A percentile compares a stretch with the other conserved stretches of the same genome.
Conservation (phyloP, 169 alveolate genomes). For the Cryptosporidium baileyi region DNA sequence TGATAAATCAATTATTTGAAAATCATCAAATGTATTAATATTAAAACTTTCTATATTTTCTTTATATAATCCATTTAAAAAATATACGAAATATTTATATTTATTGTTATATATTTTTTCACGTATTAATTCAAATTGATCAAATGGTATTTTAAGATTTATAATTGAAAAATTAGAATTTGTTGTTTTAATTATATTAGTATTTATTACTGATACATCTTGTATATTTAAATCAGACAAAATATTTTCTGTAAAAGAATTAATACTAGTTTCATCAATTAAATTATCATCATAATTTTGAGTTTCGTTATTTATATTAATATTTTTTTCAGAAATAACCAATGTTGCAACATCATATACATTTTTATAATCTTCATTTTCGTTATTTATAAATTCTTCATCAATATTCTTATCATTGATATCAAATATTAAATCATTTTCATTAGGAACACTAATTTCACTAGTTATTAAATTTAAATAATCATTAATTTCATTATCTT, state of each 20-base stretch:
- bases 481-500: background rate
- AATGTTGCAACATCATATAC: conserved; percentile 26
- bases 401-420: background rate
- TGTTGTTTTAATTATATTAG: background rate
- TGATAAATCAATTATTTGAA: conserved; percentile 33
- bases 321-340: conserved; percentile 6
- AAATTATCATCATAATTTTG: background rate
- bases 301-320: background rate
- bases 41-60: conserved; percentile 6
- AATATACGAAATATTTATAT: conserved; percentile 1
- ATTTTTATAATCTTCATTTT: conserved; percentile 15
- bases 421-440: background rate
- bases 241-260: background rate
- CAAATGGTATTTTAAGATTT: conserved; percentile 23
- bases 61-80: conserved; percentile 36
- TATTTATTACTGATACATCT: background rate
- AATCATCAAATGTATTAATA: conserved; percentile 29
- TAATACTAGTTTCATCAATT: background rate
- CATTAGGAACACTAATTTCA: background rate
- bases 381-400: background rate
- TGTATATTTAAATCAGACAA: background rate
- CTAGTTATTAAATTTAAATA: conserved; percentile 1
- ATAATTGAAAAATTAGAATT: conserved; percentile 2
- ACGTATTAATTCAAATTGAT: background rate
- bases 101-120: background rate